Conservation (phyloP, 768 basidiomycete species). For the Suillus hirtellus region DNA sequence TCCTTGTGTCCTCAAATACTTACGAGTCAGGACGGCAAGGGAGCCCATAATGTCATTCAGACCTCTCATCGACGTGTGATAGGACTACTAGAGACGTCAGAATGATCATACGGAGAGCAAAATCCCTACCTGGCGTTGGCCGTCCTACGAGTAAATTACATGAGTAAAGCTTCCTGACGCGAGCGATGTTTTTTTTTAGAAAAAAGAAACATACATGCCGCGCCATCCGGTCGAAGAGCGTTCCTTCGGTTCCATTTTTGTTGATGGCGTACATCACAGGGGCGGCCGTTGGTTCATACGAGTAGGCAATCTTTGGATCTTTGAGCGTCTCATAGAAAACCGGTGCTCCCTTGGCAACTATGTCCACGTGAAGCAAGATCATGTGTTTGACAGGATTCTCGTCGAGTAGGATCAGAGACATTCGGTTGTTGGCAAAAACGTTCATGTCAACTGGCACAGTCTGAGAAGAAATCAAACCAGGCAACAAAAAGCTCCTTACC, state of each 20-base stretch:
- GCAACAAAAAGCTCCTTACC: slow-evolving; percentile 16
- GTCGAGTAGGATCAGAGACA: slow-evolving; percentile 16
- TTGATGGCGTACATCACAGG: slow-evolving; percentile 25
- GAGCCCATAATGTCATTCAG: slow-evolving; percentile 25
- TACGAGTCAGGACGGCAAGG: slow-evolving; percentile 8
- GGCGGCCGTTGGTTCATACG: slow-evolving; percentile 23
- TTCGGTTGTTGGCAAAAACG: slow-evolving; percentile 36
- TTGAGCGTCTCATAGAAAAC: slow-evolving; percentile 30
- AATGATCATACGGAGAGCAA: neutral
- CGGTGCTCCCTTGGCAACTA: slow-evolving; percentile 19
- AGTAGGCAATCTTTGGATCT: slow-evolving; percentile 22
- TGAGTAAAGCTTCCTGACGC: neutral
- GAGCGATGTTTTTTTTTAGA: too few relatives aligned
- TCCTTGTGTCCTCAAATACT: too few relatives aligned
- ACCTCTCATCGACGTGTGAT: slow-evolving; percentile 26
- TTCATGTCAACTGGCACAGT: slow-evolving; percentile 27
- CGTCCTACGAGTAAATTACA: slow-evolving; percentile 13
- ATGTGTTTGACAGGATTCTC: slow-evolving; percentile 26
- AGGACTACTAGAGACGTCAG: slow-evolving; percentile 16
- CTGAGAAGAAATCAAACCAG: neutral
- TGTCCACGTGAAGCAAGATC: slow-evolving; percentile 21
- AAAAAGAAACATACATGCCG: slow-evolving; percentile 18
- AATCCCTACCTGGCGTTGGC: slow-evolving; percentile 20
- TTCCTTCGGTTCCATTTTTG: slow-evolving; percentile 21
- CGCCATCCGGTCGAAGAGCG: slow-evolving; percentile 26